These are phyloP conservation scores for Bombardia bombarda DNA, from an alignment of 495 filamentous ascomycete species.

Conservation along the genomic window DNA sequence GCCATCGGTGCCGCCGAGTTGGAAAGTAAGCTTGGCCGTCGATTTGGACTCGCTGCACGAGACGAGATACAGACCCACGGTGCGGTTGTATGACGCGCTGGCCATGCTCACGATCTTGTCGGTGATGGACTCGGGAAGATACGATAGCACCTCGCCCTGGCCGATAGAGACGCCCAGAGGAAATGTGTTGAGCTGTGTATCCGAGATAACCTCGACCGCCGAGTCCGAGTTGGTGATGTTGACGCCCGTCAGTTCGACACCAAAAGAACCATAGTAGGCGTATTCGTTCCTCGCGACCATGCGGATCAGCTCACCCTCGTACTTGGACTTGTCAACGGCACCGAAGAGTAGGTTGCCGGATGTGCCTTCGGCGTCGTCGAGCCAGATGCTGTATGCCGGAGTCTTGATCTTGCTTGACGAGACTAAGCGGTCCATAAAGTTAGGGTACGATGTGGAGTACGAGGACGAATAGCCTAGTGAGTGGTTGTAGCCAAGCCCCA, in stretches of 20 bases:
- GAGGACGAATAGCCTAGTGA: conserved; percentile 65
- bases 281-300: conserved; percentile 34
- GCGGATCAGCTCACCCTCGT: conserved; percentile 55
- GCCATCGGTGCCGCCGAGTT: conserved; percentile 37
- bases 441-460: conserved; percentile 48
- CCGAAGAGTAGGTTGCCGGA: conserved; percentile 75
- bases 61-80: conserved; percentile 44
- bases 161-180: conserved; percentile 47
- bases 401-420: conserved; percentile 57
- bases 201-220: conserved; percentile 38
- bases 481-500: conserved; percentile 66
- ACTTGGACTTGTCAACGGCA: conserved; percentile 71
- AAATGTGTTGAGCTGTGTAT: too few relatives aligned
- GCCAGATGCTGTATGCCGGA: conserved; percentile 74
- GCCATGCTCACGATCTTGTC: conserved; percentile 49
- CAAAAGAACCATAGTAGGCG: conserved; percentile 45
- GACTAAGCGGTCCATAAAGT: conserved; percentile 60
- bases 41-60: conserved; percentile 55
- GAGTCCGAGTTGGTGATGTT: conserved; percentile 24
- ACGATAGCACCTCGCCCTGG: conserved; percentile 66
- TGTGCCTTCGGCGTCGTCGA: conserved; percentile 54
- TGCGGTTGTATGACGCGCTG: conserved; percentile 40
- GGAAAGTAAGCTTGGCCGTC: conserved; percentile 50
- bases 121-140: conserved; percentile 57
- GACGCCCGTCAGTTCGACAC: conserved; percentile 50